A percentile compares a stretch with the other conserved stretches of the same genome.
Evolutionary conservation across 1,284 basidiomycete species (phyloP).

Genomic region (Tetrapyrgos nigripes): DNA sequence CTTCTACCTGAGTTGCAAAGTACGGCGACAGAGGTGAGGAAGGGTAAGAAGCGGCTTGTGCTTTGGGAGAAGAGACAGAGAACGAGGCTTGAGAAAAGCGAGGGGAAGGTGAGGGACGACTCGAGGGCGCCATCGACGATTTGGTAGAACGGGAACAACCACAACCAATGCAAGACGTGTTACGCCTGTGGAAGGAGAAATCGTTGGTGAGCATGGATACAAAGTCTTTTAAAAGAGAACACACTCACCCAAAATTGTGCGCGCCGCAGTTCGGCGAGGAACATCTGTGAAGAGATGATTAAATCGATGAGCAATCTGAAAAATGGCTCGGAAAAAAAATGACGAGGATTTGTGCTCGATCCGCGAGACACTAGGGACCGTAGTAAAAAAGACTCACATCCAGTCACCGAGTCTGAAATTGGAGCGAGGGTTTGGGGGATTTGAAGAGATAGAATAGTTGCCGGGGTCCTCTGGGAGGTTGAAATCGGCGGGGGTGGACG

Average conservation of each 20-base stretch:
- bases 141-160: constrained; percentile 60
- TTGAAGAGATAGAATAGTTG: constrained; percentile 60
- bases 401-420: constrained; percentile 78
- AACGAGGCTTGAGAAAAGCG: constrained; percentile 41
- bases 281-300: constrained; percentile 56
- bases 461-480: background rate
- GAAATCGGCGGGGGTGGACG: constrained; percentile 39
- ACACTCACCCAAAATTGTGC: constrained; percentile 77
- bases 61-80: constrained; percentile 10
- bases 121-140: constrained; percentile 33
- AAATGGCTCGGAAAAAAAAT: background rate
- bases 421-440: constrained; percentile 77
- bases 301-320: constrained; percentile 3
- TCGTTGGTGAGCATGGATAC: constrained; percentile 46
- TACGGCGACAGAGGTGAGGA: constrained; percentile 11
- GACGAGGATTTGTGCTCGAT: constrained; percentile 7
- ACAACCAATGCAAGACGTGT: constrained; percentile 75
- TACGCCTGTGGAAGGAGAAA: constrained; percentile 60
- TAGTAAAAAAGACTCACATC: constrained; percentile 62
- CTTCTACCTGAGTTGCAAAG: background rate
- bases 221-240: constrained; percentile 14
- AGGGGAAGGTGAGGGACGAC: constrained; percentile 48
- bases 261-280: constrained; percentile 64
- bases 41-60: background rate
- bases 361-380: constrained; percentile 10